A percentile compares a stretch with the other conserved stretches of the same genome.
phyloP scores from a whole-genome alignment of 768 basidiomycete species.

The Exidia glandulosa region DNA sequence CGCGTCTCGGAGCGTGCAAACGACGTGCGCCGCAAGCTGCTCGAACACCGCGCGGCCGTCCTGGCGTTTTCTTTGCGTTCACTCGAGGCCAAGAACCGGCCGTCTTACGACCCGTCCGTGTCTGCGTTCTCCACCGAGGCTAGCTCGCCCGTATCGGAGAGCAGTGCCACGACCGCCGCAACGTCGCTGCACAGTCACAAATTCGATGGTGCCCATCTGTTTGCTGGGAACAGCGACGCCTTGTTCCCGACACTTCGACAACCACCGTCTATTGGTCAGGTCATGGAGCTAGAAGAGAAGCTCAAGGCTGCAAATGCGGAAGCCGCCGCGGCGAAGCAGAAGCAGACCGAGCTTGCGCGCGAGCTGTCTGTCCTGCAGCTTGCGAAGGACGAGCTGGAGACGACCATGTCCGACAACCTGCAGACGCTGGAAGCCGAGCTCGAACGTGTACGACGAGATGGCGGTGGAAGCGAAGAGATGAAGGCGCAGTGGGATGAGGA shows the following conservation, averaged over 20 bases:
- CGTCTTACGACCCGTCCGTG: slow-evolving; percentile 24
- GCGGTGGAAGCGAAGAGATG: slow-evolving; percentile 24
- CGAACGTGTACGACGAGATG: slow-evolving; percentile 22
- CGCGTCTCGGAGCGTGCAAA: slow-evolving; percentile 51
- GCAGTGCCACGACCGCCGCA: slow-evolving; percentile 24
- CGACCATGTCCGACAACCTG: slow-evolving; percentile 51
- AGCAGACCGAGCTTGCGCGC: slow-evolving; percentile 48
- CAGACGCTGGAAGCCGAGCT: slow-evolving; percentile 24
- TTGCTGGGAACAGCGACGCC: slow-evolving; percentile 68
- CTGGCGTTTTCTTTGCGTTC: slow-evolving; percentile 59
- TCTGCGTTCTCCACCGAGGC: slow-evolving; percentile 45
- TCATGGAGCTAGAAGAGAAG: slow-evolving; percentile 51
- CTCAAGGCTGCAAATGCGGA: slow-evolving; percentile 50
- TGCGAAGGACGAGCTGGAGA: slow-evolving; percentile 63
- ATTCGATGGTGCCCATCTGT: slow-evolving; percentile 78
- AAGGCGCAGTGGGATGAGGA: slow-evolving; percentile 32
- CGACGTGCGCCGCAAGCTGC: slow-evolving; percentile 51
- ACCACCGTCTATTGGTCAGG: slow-evolving; percentile 33
- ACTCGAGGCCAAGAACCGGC: slow-evolving; percentile 44
- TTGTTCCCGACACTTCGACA: slow-evolving; percentile 42
- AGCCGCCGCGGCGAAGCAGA: slow-evolving; percentile 45
- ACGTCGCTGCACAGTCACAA: slow-evolving; percentile 37
- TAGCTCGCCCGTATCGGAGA: slow-evolving; percentile 17
- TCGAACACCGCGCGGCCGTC: slow-evolving; percentile 78
- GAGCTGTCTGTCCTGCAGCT: slow-evolving; percentile 50